Base-by-base conservation (phyloP, 176 grass and related monocot genomes). In the Zoysia japonica region DNA sequence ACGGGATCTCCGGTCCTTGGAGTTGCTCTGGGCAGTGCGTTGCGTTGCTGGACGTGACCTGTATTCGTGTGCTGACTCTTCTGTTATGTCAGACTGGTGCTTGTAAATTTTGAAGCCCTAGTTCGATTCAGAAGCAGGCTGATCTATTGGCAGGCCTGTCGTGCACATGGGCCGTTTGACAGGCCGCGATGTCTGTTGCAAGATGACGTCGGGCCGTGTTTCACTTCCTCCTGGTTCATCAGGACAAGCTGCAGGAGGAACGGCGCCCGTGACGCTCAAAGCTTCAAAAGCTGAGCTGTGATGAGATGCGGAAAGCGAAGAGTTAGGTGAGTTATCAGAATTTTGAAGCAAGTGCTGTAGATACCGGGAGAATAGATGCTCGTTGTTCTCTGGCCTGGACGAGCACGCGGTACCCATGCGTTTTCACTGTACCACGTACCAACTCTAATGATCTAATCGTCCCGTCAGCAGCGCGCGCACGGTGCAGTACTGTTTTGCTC, bases 341-440 rank as follows among this genome's bases (percentile, higher is more conserved):
- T 54, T 16, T 16, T 6, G 14, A 54, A 16, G 54, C n/a, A 17
- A 5, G 7, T 20, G 74, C 67, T 67, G 80, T 67, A 71, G 63
- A 56, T 71, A 72, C 42, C 11, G 48, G 10, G 46, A 63, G 61
- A 63, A 62, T 14, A 52, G 70, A 78, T 82, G 65, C 72, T 77
- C 28, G 52, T 11, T 36, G 56, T 82, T 71, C n/a, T 70, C 71
- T 46, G 61, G 17, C 9, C 16, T 19, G 7, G 17, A 10, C 11
- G 50, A 52, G 50, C 72, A 64, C 41, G 73, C 59, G 15, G 48
- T 19, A 6, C 37, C 64, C 56, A 9, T 66, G 55, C 60, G 11
- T 77, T 77, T 81, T 65, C 7, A 41, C 79, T 65, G 67, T 51
- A 51, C 49, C 49, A 51, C 3, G 2, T 11, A 57, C 28, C 28